Evolutionary conservation across 2,329 filamentous ascomycete species (phyloP).

Genomic region (Aspergillus tanneri): DNA sequence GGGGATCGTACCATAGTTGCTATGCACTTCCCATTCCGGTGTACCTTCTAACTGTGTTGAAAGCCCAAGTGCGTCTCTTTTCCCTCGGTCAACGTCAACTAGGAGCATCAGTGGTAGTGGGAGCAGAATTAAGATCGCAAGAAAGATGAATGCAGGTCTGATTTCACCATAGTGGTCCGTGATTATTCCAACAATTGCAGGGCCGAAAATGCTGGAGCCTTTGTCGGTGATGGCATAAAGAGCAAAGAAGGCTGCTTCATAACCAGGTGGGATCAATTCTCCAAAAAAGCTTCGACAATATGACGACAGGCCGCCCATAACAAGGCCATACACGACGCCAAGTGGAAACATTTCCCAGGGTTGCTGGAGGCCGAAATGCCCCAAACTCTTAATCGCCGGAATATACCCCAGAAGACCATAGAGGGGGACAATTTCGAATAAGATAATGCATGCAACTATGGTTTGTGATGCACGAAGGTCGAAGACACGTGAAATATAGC

Average conservation of each 20-base stretch:
- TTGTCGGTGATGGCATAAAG: constrained; percentile 98
- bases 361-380: constrained; percentile 81
- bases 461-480: constrained; percentile 77
- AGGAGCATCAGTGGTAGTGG: constrained; percentile 82
- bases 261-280: constrained; percentile 89
- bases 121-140: constrained; percentile 78
- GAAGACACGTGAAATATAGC: constrained; percentile 69
- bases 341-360: constrained; percentile 97
- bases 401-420: constrained; percentile 89
- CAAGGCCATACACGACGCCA: constrained; percentile 86
- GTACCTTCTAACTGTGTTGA: constrained; percentile 51
- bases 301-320: constrained; percentile 85
- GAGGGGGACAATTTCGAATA: constrained; percentile 90
- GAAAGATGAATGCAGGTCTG: constrained; percentile 85
- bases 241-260: constrained; percentile 93
- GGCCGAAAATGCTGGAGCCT: constrained; percentile 88
- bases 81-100: constrained; percentile 79
- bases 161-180: constrained; percentile 82
- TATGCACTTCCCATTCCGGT: constrained; percentile 18
- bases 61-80: constrained; percentile 64
- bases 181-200: constrained; percentile 88
- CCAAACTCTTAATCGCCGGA: constrained; percentile 71
- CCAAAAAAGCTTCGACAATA: constrained; percentile 93
- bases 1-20: constrained; percentile 28
- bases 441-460: constrained; percentile 82